Percentiles rank a stretch among this genome's conserved stretches.
Conservation (phyloP, 805 yeast species). For the Lachancea nothofagi region DNA sequence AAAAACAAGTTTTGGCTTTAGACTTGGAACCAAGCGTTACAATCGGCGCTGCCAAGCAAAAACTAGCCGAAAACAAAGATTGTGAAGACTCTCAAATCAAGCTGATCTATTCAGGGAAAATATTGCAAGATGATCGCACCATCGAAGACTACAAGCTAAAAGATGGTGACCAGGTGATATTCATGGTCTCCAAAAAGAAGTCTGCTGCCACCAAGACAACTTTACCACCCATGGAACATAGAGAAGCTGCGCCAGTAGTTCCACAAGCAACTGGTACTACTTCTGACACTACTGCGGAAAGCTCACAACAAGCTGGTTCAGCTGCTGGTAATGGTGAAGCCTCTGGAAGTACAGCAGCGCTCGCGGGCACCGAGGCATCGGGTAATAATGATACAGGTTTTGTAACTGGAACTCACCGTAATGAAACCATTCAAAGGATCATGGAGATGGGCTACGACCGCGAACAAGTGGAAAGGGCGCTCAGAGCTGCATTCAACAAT, state of each 20-base stretch:
- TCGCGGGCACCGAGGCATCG: slow-evolving; percentile 24
- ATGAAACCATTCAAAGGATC: slow-evolving; percentile 71
- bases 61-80: slow-evolving; percentile 60
- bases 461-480: slow-evolving; percentile 79
- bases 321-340: slow-evolving; percentile 20
- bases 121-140: slow-evolving; percentile 75
- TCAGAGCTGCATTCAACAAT: slow-evolving; percentile 92
- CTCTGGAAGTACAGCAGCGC: slow-evolving; percentile 25
- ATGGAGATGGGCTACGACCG: slow-evolving; percentile 96
- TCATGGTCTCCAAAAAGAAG: slow-evolving; percentile 70
- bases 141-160: slow-evolving; percentile 69
- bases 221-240: slow-evolving; percentile 25
- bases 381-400: slow-evolving; percentile 45
- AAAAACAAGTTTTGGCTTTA: slow-evolving; percentile 78
- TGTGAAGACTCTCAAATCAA: slow-evolving; percentile 73
- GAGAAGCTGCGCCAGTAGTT: slow-evolving; percentile 18
- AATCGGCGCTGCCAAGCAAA: slow-evolving; percentile 65
- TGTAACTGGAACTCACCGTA: slow-evolving; percentile 74
- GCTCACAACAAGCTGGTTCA: slow-evolving; percentile 19
- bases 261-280: slow-evolving; percentile 7
- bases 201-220: slow-evolving; percentile 23
- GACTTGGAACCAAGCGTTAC: slow-evolving; percentile 68
- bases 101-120: slow-evolving; percentile 89
- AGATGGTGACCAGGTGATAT: slow-evolving; percentile 81
- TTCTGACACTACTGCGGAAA: too few species aligned